Evolutionary conservation across 805 yeast genomes (phyloP).

Genomic region (Vanderwaltozyma polyspora): DNA sequence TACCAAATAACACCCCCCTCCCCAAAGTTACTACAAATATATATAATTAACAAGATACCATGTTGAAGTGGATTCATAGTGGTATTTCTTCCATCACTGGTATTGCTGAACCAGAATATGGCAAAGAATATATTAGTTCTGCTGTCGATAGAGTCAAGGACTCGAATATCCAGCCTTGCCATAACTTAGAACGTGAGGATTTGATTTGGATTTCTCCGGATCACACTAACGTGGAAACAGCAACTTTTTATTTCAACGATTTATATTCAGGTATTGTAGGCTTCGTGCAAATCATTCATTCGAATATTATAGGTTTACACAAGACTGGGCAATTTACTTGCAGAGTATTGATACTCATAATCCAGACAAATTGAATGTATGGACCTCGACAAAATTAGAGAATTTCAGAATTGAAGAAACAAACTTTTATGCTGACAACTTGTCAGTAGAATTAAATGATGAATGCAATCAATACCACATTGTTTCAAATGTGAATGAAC

Average conservation of each 20-base stretch:
- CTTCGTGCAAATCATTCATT: constrained; percentile 89
- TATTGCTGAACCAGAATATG: constrained; percentile 94
- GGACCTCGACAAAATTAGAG: constrained; percentile 89
- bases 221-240: constrained; percentile 90
- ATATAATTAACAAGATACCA: constrained; percentile 10
- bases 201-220: constrained; percentile 64
- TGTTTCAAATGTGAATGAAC: constrained; percentile 54
- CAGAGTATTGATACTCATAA: constrained; percentile 41
- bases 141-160: constrained; percentile 50
- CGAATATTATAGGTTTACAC: constrained; percentile 79
- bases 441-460: constrained; percentile 50
- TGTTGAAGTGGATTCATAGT: constrained; percentile 79
- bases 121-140: constrained; percentile 84
- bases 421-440: constrained; percentile 67
- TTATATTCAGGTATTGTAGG: constrained; percentile 56
- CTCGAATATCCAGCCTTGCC: constrained; percentile 38
- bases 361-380: constrained; percentile 31
- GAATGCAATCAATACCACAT: constrained; percentile 43
- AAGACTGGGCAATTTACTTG: constrained; percentile 92
- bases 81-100: constrained; percentile 92
- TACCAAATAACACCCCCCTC: too few relatives aligned
- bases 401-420: constrained; percentile 64
- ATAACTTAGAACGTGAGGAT: constrained; percentile 53
- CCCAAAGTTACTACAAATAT: too few relatives aligned
- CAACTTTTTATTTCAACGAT: constrained; percentile 75